Evolutionary conservation across 2,329 filamentous ascomycete genomes (phyloP), one percentile per base, ranked within the genome.

Genomic region (Beauveria pseudobassiana): DNA sequence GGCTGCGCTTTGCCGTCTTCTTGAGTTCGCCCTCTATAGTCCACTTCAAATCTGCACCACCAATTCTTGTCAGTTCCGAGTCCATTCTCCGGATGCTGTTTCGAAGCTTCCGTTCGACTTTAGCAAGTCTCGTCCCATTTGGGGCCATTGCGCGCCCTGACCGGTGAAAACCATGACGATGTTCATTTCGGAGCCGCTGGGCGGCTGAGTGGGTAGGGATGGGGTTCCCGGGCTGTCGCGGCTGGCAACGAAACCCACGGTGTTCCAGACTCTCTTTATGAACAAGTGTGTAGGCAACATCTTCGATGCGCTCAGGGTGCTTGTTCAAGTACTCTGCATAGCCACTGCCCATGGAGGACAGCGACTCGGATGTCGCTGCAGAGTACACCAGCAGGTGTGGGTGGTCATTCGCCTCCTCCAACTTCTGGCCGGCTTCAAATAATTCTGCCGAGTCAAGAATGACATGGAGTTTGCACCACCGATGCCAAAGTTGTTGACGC

Each of bases 111-210:
- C 28, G 52, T 69, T 63, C 0, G 30, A 62, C 1, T 48, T 24
- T 1, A 72, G 62, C n/a, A 74, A 63, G n/a, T 71, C 69, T 4
- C 63, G 64, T 1, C 72, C 73, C 73, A 75, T 75, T 1, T 60
- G 65, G 8, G 61, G 53, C 69, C 71, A 75, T 50, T 75, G 73
- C 0, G 73, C 71, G 12, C 73, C 73, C 22, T 75, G 73, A 5
- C 73, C 73, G 10, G 67, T 74, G 54, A 75, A 74, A 0, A 75
- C 67, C 20, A 67, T 68, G 51, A 46, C 43, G 20, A 63, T 50
- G 18, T 51, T 62, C 14, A 52, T 10, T 14, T 14, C 49, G 3
- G 26, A 26, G 49, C 49, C 26, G 18, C 28, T 6, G 24, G 49
- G 9, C 26, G 49, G 14, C 22, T 3, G 22, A 34, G 8, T 28